phyloP scores from a whole-genome alignment of 441 rosid genomes.

The Macaranga tanarius region DNA sequence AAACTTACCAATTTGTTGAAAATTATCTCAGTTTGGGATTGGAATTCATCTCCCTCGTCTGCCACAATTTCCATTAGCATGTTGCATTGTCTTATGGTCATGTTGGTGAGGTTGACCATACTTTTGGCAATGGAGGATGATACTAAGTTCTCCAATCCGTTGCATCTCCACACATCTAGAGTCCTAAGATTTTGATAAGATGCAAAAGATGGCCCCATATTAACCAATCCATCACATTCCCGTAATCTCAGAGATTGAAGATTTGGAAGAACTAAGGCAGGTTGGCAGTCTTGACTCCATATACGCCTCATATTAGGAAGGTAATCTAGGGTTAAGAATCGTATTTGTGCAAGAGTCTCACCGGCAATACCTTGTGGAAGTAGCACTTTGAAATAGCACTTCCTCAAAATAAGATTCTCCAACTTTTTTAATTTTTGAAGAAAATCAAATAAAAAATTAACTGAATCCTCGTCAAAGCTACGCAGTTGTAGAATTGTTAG shows the following conservation, averaged over 20 bases:
- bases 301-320: neutral
- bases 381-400: slow-evolving; percentile 13
- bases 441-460: slow-evolving; percentile 21
- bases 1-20: slow-evolving; percentile 17
- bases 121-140: slow-evolving; percentile 15
- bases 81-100: slow-evolving; percentile 68
- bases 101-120: slow-evolving; percentile 50
- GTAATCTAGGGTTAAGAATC: rapidly evolving
- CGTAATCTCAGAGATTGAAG: neutral
- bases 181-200: slow-evolving; percentile 4
- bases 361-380: slow-evolving; percentile 8
- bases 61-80: neutral
- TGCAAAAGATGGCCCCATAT: neutral
- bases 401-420: slow-evolving; percentile 11
- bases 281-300: neutral
- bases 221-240: neutral
- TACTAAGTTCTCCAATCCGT: slow-evolving; percentile 1
- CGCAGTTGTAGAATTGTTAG: slow-evolving; percentile 10
- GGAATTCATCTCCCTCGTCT: neutral
- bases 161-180: neutral
- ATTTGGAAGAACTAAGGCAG: neutral
- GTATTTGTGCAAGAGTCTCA: neutral
- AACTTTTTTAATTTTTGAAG: slow-evolving; percentile 21
- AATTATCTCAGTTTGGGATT: neutral
- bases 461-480: slow-evolving; percentile 14